Evolutionary conservation across 805 yeast genomes (phyloP), one percentile per base, ranked within the genome.

Genomic region (Kurtzmaniella cleridarum): DNA sequence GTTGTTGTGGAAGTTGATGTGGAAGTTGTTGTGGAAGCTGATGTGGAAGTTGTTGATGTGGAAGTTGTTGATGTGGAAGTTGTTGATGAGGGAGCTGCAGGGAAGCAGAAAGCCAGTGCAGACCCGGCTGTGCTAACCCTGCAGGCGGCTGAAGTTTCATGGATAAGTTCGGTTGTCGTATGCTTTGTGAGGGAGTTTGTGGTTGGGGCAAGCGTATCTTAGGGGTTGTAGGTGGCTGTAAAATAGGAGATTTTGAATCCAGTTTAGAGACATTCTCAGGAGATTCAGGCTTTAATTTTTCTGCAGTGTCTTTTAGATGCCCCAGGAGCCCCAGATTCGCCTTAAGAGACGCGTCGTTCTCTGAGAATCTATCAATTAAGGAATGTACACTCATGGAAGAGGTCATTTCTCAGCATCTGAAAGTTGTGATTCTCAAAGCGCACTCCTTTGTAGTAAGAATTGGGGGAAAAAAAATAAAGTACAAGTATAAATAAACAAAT

Each of bases 381-480:
- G 69, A 59, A 45, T 63, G 60, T 29, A 66, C 73, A 48, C 69
- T 65, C 66, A 66, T 65, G 40, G 68, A 61, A 13, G 39, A 36
- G 34, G 30, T 8, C 24, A 20, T 20, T 8, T 20, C 24, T 20
- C 8, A 20, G 8, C 24, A 20, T 20, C 24, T 20, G 24, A 8
- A 5, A 20, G 24, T 20, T 20, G 8, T 20, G 24, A 20, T 20
- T 20, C 8, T 5, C 24, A 20, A 20, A 20, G 24, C 24, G 24
- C 24, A 20, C 24, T 20, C 24, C 24, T 20, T 20, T 20, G 24
- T 20, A 20, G 8, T 20, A 20, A 20, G 5, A 20, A 20, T 5
- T 20, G 7, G n/a, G n/a, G n/a, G n/a, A n/a, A n/a, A n/a, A n/a
- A n/a, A n/a, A n/a, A n/a, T n/a, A n/a, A n/a, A n/a, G n/a, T n/a